Percentiles rank a stretch among this genome's conserved stretches.
phyloP scores from a whole-genome alignment of 257 asterid species.

The Salvia rosmarinus region DNA sequence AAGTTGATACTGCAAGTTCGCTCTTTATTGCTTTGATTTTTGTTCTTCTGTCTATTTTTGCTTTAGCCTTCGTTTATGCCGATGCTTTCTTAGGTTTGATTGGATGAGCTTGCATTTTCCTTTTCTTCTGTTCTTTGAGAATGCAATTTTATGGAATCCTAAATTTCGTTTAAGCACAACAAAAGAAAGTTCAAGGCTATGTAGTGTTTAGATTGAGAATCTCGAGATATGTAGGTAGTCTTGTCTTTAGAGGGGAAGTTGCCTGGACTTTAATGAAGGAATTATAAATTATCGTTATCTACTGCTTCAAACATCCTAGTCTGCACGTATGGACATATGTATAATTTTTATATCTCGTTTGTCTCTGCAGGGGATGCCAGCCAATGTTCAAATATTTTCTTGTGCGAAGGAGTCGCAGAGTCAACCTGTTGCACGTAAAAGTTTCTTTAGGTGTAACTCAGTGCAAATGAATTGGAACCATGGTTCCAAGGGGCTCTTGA shows the following conservation, averaged over 20 bases:
- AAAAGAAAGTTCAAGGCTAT: neutral
- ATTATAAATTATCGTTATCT: neutral
- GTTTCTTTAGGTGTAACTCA: constrained; percentile 92
- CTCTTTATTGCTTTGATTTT: neutral
- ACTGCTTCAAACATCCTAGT: neutral
- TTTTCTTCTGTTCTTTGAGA: neutral
- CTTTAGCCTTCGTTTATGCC: neutral
- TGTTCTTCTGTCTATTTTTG: neutral
- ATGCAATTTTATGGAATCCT: neutral
- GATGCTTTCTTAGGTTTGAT: constrained; percentile 1
- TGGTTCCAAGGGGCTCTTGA: constrained; percentile 85
- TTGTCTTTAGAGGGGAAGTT: constrained; percentile 15
- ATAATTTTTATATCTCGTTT: constrained; percentile 28
- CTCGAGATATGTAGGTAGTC: constrained; percentile 14
- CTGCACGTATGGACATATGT: neutral
- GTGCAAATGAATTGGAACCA: constrained; percentile 86
- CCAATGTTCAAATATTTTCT: constrained; percentile 80
- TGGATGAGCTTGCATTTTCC: neutral
- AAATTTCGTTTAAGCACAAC: neutral
- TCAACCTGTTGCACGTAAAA: constrained; percentile 82
- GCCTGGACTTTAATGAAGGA: neutral
- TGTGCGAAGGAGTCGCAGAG: constrained; percentile 74
- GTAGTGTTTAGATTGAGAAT: neutral
- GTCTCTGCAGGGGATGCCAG: constrained; percentile 92
- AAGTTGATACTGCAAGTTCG: neutral